Evolutionary conservation across 352 stramenopile genomes (phyloP).

Genomic region (Phytophthora fragariaefolia): DNA sequence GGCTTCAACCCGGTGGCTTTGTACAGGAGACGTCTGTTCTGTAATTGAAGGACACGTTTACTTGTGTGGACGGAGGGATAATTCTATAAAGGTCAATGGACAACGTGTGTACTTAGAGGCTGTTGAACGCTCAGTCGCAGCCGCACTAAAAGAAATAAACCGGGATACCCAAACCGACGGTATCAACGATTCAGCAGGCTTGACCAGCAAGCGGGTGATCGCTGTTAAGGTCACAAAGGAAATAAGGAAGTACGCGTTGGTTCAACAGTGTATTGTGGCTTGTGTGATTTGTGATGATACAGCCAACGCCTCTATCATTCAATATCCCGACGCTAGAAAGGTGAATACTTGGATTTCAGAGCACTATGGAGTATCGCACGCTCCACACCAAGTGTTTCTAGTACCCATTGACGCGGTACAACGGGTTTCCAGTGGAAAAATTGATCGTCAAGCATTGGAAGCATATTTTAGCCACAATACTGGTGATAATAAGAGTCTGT

Average conservation of each 20-base stretch:
- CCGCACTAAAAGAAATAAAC: conserved; percentile 15
- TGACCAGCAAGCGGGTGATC: conserved; percentile 14
- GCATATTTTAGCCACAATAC: conserved; percentile 12
- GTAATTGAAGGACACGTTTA: conserved; percentile 42
- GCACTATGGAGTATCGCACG: conserved; percentile 38
- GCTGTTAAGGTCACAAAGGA: conserved; percentile 29
- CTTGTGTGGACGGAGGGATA: conserved; percentile 52
- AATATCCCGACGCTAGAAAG: conserved; percentile 18
- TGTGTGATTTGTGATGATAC: conserved; percentile 25
- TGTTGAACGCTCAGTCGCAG: conserved; percentile 46
- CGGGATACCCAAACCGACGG: not conserved
- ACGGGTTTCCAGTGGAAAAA: conserved; percentile 51
- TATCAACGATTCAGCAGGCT: not conserved
- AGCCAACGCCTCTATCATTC: not conserved
- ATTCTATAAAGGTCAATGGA: conserved; percentile 62
- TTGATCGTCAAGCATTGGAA: conserved; percentile 37
- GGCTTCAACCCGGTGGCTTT: conserved; percentile 27
- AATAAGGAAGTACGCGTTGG: conserved; percentile 18
- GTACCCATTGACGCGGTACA: conserved; percentile 24
- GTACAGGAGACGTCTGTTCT: conserved; percentile 56
- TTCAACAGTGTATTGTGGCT: conserved; percentile 31
- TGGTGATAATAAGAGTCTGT: not conserved
- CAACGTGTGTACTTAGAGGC: conserved; percentile 59
- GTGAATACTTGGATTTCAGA: conserved; percentile 42
- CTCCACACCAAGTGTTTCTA: conserved; percentile 32